A percentile compares a stretch with the other conserved stretches of the same genome.
phyloP scores from a whole-genome alignment of 2,329 filamentous ascomycete genomes.

The Fusarium virguliforme region DNA sequence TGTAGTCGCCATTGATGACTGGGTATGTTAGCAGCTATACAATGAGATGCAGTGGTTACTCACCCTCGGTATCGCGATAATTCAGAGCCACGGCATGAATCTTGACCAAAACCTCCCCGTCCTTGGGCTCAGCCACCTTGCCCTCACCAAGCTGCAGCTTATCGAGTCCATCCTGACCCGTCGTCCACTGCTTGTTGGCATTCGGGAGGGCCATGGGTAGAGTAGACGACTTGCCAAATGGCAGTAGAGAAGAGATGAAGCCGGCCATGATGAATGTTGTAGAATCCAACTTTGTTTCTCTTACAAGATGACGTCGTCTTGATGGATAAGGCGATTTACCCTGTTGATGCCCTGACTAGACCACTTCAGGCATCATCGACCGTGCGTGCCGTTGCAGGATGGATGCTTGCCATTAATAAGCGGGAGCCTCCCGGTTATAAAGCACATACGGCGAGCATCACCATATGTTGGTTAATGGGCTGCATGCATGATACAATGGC shows the following conservation, averaged over 20 bases:
- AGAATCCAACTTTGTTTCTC: slow-evolving; percentile 13
- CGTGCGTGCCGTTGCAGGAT: slow-evolving; percentile 1
- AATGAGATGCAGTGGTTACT: slow-evolving; percentile 14
- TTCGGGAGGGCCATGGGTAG: slow-evolving; percentile 40
- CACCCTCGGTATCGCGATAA: slow-evolving; percentile 67
- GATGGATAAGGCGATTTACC: slow-evolving; percentile 13
- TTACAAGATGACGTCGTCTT: slow-evolving; percentile 26
- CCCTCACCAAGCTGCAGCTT: slow-evolving; percentile 64
- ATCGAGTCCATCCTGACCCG: slow-evolving; percentile 69
- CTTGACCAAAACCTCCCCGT: slow-evolving; percentile 68
- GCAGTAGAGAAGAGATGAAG: slow-evolving; percentile 45
- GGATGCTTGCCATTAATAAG: slow-evolving; percentile 34
- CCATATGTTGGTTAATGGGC: background rate
- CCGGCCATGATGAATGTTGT: slow-evolving; percentile 35
- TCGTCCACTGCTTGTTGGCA: slow-evolving; percentile 69
- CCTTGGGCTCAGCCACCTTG: slow-evolving; percentile 64
- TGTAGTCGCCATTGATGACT: slow-evolving; percentile 78
- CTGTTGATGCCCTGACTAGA: slow-evolving; percentile 28
- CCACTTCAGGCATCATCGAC: slow-evolving; percentile 30
- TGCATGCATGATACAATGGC: too few species aligned
- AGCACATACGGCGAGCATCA: background rate
- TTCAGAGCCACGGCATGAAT: slow-evolving; percentile 66
- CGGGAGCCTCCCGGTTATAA: slow-evolving; percentile 9
- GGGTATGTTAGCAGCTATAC: slow-evolving; percentile 2
- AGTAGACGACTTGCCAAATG: slow-evolving; percentile 40